Evolutionary conservation across 495 filamentous ascomycete species (phyloP), one percentile per base, ranked within the genome.

Genomic region (Hypoxylon cercidicola): DNA sequence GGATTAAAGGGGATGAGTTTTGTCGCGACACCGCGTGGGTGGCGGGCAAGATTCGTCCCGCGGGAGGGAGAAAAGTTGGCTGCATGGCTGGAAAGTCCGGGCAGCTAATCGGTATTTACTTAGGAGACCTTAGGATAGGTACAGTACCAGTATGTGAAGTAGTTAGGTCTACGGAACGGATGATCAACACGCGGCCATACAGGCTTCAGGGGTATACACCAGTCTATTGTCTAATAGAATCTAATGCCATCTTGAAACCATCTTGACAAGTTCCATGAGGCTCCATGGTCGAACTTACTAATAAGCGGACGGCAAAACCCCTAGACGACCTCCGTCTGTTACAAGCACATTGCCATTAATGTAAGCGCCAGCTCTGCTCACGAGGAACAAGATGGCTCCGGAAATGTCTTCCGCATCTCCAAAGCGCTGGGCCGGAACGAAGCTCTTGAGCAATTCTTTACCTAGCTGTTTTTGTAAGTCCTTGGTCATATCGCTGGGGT

Each of bases 371-470:
- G 81, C 81, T 30, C 77, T 77, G 21, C 79, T 81, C 0, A 79
- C 72, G 25, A 88, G 68, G 61, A 77, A 86, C 19, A 88, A 64
- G 21, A 84, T 77, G 3, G 71, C 49, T 12, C 80, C 83, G 2
- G 79, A 79, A 66, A 86, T 78, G 53, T 87, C 84, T 63, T 86
- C 79, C 9, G 69, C 53, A 5, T 72, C 73, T 4, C 85, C 85
- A 25, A 74, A 49, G 30, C 84, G 64, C n/a, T 81, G 78, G 28
- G 79, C 71, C 2, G 86, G 85, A 35, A 85, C 76, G 55, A 79
- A 41, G 12, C 58, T 68, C 3, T 65, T 64, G 0, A 78, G 72
- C 63, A 80, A 81, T 18, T 70, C 76, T 2, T 75, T 74, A 30
- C 75, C 30, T 58, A 61, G 11, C 11, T 34, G 9, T 37, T 37